Evolutionary conservation across 352 stramenopile species (phyloP).

Genomic region (Phytophthora podocarpi): DNA sequence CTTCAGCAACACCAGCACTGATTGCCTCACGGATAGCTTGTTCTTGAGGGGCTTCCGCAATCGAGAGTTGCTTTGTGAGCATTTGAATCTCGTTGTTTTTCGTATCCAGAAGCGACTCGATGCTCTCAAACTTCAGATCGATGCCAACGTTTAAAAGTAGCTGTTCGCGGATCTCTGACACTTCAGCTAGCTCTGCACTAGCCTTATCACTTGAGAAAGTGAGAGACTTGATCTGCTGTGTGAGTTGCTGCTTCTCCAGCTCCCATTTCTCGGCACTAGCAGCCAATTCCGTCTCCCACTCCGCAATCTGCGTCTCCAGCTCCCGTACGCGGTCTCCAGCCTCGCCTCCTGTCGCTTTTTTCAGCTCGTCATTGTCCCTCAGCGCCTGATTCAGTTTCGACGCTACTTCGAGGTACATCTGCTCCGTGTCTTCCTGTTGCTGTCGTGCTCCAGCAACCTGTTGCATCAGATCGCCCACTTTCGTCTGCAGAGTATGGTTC

Average conservation of each 20-base stretch:
- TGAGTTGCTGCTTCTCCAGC: constrained; percentile 25
- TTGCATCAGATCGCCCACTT: constrained; percentile 51
- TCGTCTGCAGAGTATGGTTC: constrained; percentile 31
- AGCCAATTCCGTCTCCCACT: constrained; percentile 12
- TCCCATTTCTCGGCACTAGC: constrained; percentile 20
- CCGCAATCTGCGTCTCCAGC: constrained; percentile 12
- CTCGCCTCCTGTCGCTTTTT: neutral
- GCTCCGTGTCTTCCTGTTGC: constrained; percentile 64
- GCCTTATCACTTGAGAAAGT: constrained; percentile 21
- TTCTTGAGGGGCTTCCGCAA: constrained; percentile 20
- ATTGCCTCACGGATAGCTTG: constrained; percentile 29
- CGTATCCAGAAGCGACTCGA: constrained; percentile 51
- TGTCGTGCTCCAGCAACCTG: constrained; percentile 49
- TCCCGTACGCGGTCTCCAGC: neutral
- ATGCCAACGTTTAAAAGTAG: constrained; percentile 45
- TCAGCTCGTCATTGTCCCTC: constrained; percentile 41
- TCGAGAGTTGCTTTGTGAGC: constrained; percentile 38
- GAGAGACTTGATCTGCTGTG: constrained; percentile 34
- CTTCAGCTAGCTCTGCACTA: constrained; percentile 32
- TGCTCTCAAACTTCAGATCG: constrained; percentile 49
- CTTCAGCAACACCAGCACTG: constrained; percentile 22
- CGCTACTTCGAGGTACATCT: constrained; percentile 61
- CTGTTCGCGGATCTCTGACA: constrained; percentile 48
- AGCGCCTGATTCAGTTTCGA: constrained; percentile 64
- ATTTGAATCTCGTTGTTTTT: constrained; percentile 55